Evolutionary conservation across 2,329 filamentous ascomycete species (phyloP), one percentile per base, ranked within the genome.

Genomic region (Verruconis gallopava): DNA sequence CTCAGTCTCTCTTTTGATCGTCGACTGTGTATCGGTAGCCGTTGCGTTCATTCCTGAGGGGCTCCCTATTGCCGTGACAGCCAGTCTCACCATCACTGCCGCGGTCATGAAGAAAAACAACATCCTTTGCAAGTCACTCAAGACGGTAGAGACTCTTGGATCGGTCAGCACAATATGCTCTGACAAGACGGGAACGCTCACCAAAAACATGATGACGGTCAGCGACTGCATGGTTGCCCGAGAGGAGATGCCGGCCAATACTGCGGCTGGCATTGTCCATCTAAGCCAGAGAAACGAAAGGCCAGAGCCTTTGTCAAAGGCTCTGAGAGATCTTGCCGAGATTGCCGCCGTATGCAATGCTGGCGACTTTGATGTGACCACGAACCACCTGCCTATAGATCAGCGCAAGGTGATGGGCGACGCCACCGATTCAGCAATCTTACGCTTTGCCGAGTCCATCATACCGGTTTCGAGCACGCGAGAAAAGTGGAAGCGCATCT

Each of bases 21-120:
- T 86, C 22, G 72, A 73, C 51, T 82, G 79, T 48, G 81, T 86
- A 36, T 58, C 52, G 32, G 73, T 84, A 1, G 81, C 78, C 0
- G 77, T 85, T 5, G 81, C 81, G 1, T 85, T 85, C 54, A 82
- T 86, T 12, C 81, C 82, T 0, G 81, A 85, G 58, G 79, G 80
- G 4, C 63, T 84, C 0, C 79, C 80, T 0, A 78, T 85, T 39
- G 79, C 79, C 1, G 61, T 84, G 25, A 59, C 58, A 1, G 74
- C 77, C 1, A 80, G 76, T 14, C 65, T 88, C 48, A 85, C 81
- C 0, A 86, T 88, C 45, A 79, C 75, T 1, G 81, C 82, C 15
- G 82, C 80, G 48, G 70, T 82, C 50, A 85, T 88, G 82, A 70
- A 70, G 48, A 77, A 79, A 60, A 79, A 85, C 57, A 80, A 81